Evolutionary conservation across 257 asterid species (phyloP).

Genomic region (Anisodus acutangulus): DNA sequence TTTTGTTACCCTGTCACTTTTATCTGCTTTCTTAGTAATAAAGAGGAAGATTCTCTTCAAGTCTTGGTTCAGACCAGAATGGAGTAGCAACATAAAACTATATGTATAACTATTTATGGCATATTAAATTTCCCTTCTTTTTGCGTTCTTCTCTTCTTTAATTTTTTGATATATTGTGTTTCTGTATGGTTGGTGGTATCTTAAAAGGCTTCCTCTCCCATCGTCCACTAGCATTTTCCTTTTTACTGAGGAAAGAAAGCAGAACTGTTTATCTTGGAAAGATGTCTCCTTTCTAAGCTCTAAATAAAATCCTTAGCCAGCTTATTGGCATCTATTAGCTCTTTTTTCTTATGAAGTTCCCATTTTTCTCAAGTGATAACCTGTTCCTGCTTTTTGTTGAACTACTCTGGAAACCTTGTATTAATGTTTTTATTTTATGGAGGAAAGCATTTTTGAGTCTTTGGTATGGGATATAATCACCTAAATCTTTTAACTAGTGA

Average conservation of each 20-base stretch:
- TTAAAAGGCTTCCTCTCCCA: background rate
- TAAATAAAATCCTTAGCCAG: constrained; percentile 5
- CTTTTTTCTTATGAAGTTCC: constrained; percentile 21
- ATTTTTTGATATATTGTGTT: background rate
- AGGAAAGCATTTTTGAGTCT: background rate
- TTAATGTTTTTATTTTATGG: background rate
- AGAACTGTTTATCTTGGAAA: constrained; percentile 14
- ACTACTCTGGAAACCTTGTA: background rate
- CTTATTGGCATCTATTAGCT: constrained; percentile 14
- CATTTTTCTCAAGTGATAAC: background rate
- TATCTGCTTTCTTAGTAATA: background rate
- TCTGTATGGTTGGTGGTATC: background rate
- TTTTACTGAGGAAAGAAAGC: background rate
- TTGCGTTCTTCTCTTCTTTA: background rate
- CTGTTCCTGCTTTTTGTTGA: constrained; percentile 14
- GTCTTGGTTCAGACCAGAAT: constrained; percentile 14
- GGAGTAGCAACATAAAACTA: background rate
- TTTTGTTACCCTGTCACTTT: background rate
- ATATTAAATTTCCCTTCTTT: background rate
- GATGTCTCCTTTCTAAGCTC: background rate
- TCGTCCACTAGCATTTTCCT: background rate
- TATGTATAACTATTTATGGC: background rate
- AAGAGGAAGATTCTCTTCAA: constrained; percentile 9
- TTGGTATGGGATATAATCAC: constrained; percentile 19
- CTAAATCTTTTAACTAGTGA: constrained; percentile 10